These are phyloP conservation scores for Didymella arachidicola DNA, from an alignment of 2,329 filamentous ascomycete species.

Conservation along the genomic window DNA sequence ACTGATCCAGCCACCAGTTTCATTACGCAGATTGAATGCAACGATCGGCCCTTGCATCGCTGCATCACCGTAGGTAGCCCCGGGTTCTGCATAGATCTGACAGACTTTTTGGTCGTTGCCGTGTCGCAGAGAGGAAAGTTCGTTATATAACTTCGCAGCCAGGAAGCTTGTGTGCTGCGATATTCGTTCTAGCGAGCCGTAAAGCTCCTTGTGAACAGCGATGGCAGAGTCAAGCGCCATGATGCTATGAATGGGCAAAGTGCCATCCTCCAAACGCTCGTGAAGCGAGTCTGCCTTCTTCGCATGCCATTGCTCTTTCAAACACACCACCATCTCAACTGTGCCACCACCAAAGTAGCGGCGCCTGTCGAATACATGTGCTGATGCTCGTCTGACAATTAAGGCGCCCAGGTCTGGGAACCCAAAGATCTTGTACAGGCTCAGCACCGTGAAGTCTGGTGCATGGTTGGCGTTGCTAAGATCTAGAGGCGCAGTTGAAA, in stretches of 20 bases:
- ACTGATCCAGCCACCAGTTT: conserved; percentile 75
- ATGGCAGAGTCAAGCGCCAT: conserved; percentile 81
- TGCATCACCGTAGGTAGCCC: conserved; percentile 54
- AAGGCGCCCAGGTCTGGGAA: conserved; percentile 90
- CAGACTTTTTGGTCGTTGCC: conserved; percentile 72
- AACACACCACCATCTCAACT: conserved; percentile 83
- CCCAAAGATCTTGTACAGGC: conserved; percentile 97
- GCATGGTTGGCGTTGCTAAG: conserved; percentile 67
- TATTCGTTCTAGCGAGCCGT: conserved; percentile 73
- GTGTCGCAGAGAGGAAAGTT: conserved; percentile 70
- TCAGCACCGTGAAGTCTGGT: conserved; percentile 86
- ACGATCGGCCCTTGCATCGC: conserved; percentile 74
- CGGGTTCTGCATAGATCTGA: conserved; percentile 65
- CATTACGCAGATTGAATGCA: conserved; percentile 81
- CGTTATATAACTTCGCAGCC: conserved; percentile 64
- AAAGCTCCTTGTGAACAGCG: conserved; percentile 72
- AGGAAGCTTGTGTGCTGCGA: conserved; percentile 75
- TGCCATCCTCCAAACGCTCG: conserved; percentile 88
- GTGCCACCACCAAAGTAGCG: conserved; percentile 94
- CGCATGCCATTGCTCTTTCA: conserved; percentile 84
- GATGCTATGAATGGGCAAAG: conserved; percentile 88
- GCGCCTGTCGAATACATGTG: conserved; percentile 68
- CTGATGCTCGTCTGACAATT: conserved; percentile 77
- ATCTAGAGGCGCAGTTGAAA: conserved; percentile 78
- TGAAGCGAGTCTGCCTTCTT: conserved; percentile 76